Evolutionary conservation across 306 rosid genomes (phyloP), one percentile per base, ranked within the genome.

Genomic region (Pyrus bretschneideri): DNA sequence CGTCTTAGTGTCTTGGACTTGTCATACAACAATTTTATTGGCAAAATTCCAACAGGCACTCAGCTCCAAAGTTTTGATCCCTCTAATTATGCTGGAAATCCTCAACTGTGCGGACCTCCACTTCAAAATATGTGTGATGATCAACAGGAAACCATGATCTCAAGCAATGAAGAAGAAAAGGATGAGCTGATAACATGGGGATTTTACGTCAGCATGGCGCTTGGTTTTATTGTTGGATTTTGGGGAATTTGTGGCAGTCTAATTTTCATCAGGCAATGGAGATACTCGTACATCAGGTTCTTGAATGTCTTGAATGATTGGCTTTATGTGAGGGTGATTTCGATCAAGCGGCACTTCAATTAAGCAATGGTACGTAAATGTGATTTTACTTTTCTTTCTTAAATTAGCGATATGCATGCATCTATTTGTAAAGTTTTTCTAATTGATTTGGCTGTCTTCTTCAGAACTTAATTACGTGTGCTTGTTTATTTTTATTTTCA

Each of bases 161-260:
- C 2, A 0, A 13, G 9, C 4, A 1, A 3, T 75, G 5, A 62
- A 4, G 74, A 9, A n/a, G 77, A 63, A 3, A n/a, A 40, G n/a
- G 78, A 65, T 76, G 27, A 38, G 6, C 49, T 49, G 1, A 72
- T 73, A 44, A 63, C 27, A 10, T 3, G 12, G 9, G 87, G 82
- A 11, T 81, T 79, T 19, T 71, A 21, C 75, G 6, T 33, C 11
- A 54, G 76, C 70, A 40, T 78, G 58, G 76, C 21, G 11, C 7
- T 71, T 51, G 74, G 74, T 1, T 51, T 30, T 51, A 18, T 4
- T 29, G n/a, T 23, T 78, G 85, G 85, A 69, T 86, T 85, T 62
- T 80, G 71, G 84, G 86, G 78, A 49, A 76, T 85, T n/a, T 82
- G 84, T 55, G 76, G 78, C 10, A 72, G 74, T 45, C 49, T 82